Conservation (phyloP, 257 asterid species). For the Solanum arcanum region DNA sequence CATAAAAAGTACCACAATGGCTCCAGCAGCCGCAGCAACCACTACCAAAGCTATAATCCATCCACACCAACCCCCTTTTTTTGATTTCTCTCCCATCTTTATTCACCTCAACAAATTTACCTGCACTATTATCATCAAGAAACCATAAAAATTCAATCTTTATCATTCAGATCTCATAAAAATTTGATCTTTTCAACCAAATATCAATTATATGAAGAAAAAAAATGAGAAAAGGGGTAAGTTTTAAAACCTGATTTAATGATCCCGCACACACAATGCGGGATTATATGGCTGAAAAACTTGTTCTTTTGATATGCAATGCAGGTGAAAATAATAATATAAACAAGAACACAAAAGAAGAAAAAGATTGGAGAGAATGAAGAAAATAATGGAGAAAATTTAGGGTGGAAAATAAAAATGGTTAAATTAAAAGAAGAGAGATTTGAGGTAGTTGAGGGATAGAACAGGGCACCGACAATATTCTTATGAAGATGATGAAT, state of each 20-base stretch:
- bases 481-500: not conserved
- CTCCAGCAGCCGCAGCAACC: conserved; percentile 26
- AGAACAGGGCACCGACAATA: not conserved
- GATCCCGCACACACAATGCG: not conserved
- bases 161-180: not conserved
- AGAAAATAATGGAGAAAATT: not conserved
- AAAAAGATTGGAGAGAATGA: not conserved
- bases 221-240: not conserved
- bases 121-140: not conserved
- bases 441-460: not conserved
- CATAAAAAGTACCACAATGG: conserved; percentile 19
- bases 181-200: not conserved
- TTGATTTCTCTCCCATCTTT: conserved; percentile 35
- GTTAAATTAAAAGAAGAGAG: not conserved
- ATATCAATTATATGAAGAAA: not conserved
- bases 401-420: not conserved
- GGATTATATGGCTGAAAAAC: not conserved
- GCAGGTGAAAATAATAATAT: not conserved
- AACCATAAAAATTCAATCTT: not conserved
- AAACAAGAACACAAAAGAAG: not conserved
- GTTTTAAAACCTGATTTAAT: not conserved
- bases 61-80: conserved; percentile 47
- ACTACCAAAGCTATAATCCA: conserved; percentile 40
- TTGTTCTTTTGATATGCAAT: not conserved
- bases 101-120: not conserved